phyloP scores from a whole-genome alignment of 164 flowering plant species.

The Annona squamosa region DNA sequence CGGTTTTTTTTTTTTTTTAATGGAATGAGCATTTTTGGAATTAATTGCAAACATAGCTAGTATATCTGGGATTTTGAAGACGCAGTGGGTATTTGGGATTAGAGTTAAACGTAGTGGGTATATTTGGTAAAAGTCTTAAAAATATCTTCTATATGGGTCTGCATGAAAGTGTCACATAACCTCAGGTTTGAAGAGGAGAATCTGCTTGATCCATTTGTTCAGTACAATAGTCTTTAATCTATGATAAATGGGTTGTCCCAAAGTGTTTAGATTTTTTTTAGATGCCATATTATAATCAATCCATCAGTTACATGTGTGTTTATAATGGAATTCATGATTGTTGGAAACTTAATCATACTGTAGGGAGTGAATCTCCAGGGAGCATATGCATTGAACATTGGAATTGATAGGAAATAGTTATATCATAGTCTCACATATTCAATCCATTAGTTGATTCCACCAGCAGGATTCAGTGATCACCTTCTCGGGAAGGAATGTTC shows the following conservation, averaged over 20 bases:
- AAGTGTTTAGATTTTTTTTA: neutral
- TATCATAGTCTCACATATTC: neutral
- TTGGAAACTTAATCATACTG: too few species aligned
- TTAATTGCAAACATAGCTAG: too few species aligned
- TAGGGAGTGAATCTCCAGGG: neutral
- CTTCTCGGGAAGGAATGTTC: neutral
- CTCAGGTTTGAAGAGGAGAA: neutral
- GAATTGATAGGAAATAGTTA: neutral
- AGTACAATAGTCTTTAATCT: neutral
- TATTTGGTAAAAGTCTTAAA: neutral
- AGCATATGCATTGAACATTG: neutral
- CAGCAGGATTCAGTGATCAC: neutral
- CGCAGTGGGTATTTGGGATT: too few species aligned
- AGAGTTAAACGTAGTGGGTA: neutral
- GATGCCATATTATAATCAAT: too few species aligned
- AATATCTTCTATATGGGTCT: too few species aligned
- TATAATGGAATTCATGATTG: too few species aligned
- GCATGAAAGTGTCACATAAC: neutral
- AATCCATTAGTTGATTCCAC: neutral
- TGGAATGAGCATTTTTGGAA: too few species aligned
- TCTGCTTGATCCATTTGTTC: neutral
- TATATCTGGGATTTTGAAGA: too few species aligned
- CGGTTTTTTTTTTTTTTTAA: too few species aligned
- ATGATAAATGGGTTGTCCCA: neutral
- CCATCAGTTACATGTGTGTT: too few species aligned